Conservation (phyloP, 148 eudicot genomes). For the Bassia scoparia region DNA sequence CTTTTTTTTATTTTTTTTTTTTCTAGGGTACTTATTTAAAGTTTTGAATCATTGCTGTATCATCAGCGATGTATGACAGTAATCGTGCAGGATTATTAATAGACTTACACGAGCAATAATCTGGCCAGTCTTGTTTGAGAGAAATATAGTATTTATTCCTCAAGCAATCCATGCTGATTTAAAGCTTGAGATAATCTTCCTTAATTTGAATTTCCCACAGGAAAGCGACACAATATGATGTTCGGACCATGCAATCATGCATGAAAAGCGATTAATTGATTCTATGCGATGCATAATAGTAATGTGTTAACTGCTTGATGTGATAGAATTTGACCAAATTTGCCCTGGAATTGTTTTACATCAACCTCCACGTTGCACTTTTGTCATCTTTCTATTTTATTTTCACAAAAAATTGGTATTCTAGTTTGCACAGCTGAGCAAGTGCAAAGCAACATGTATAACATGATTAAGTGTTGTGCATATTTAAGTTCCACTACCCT, state of each 20-base stretch:
- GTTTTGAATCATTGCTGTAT: slow-evolving; percentile 16
- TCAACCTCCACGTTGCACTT: too few relatives aligned
- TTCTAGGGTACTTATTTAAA: neutral
- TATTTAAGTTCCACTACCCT: too few relatives aligned
- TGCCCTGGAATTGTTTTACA: too few relatives aligned
- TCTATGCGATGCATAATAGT: neutral
- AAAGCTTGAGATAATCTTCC: neutral
- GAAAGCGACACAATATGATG: neutral
- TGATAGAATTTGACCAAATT: too few relatives aligned
- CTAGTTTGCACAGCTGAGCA: too few relatives aligned
- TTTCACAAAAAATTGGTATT: too few relatives aligned
- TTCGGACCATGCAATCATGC: slow-evolving; percentile 9
- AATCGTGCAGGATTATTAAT: slow-evolving; percentile 10
- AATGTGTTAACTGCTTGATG: too few relatives aligned
- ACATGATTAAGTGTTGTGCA: too few relatives aligned
- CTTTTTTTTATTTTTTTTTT: neutral
- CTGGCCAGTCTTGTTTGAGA: neutral
- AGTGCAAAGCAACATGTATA: too few relatives aligned
- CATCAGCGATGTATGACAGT: slow-evolving; percentile 19
- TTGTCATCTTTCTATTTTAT: too few relatives aligned
- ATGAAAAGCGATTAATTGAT: neutral
- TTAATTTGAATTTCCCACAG: neutral
- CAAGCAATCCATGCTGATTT: neutral
- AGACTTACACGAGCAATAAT: neutral
- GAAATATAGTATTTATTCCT: neutral